Percentiles rank a stretch among this genome's conserved stretches.
These are phyloP conservation scores for Entomortierella parvispora DNA, from an alignment of 192 early-diverging fungal species.

Conservation along the genomic window DNA sequence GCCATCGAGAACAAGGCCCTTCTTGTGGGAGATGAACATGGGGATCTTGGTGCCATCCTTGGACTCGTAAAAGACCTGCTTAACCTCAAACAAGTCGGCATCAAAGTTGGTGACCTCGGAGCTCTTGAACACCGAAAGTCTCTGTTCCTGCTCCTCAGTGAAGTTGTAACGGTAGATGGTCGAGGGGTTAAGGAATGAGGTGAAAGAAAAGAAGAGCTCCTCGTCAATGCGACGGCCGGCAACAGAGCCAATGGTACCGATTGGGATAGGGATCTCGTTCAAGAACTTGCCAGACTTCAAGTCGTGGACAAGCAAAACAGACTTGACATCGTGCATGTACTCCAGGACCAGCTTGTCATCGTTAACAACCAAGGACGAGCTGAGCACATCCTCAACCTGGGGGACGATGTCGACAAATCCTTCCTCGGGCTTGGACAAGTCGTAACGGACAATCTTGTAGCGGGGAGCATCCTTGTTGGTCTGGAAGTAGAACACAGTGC, in stretches of 20 bases:
- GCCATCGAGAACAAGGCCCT: constrained; percentile 57
- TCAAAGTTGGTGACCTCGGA: constrained; percentile 60
- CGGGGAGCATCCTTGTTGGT: constrained; percentile 69
- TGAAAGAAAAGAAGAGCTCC: constrained; percentile 64
- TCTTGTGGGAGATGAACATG: constrained; percentile 69
- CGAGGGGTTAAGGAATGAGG: constrained; percentile 65
- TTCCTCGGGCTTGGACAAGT: constrained; percentile 58
- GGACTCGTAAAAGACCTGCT: constrained; percentile 69
- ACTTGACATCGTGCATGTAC: constrained; percentile 71
- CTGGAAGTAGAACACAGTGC: constrained; percentile 64
- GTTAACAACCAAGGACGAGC: constrained; percentile 51
- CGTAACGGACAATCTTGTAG: constrained; percentile 65
- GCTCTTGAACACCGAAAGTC: constrained; percentile 46
- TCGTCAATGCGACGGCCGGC: constrained; percentile 48
- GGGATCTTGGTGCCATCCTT: constrained; percentile 75
- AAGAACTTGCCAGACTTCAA: constrained; percentile 51
- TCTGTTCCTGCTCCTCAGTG: constrained; percentile 7
- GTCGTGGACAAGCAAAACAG: constrained; percentile 53
- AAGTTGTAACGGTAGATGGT: constrained; percentile 68
- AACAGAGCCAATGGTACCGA: constrained; percentile 56
- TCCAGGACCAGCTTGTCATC: constrained; percentile 63
- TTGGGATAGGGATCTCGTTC: constrained; percentile 53
- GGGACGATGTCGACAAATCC: constrained; percentile 13
- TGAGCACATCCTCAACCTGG: constrained; percentile 60
- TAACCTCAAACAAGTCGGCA: constrained; percentile 57